A percentile compares a stretch with the other conserved stretches of the same genome.
phyloP scores from a whole-genome alignment of 495 filamentous ascomycete species.

The Daldinia vernicosa region DNA sequence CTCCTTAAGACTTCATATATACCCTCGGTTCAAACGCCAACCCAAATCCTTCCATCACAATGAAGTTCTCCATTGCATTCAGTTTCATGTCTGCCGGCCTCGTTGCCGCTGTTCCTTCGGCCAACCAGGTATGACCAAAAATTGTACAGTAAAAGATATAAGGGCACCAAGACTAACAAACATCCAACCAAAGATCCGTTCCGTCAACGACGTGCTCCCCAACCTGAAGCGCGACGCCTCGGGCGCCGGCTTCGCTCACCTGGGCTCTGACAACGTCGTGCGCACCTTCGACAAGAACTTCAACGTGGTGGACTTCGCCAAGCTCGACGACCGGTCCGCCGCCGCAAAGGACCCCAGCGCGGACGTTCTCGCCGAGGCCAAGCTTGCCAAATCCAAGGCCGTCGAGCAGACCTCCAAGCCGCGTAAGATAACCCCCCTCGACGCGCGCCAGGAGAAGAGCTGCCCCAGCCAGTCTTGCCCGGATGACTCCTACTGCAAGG shows the following conservation, averaged over 20 bases:
- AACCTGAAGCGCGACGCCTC: slow-evolving; percentile 24
- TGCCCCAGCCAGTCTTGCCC: slow-evolving; percentile 35
- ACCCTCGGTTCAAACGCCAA: background rate
- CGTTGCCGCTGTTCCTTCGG: slow-evolving; percentile 18
- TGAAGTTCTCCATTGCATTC: slow-evolving; percentile 25
- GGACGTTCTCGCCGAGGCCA: slow-evolving; percentile 22
- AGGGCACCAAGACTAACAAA: slow-evolving; percentile 8
- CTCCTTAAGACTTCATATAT: background rate
- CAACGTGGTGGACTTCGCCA: slow-evolving; percentile 33
- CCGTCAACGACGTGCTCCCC: slow-evolving; percentile 22
- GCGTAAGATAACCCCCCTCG: slow-evolving; percentile 12
- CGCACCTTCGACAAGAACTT: slow-evolving; percentile 32
- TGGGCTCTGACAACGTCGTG: slow-evolving; percentile 37
- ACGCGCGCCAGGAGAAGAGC: slow-evolving; percentile 19
- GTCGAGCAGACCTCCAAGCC: slow-evolving; percentile 16
- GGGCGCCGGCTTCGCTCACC: slow-evolving; percentile 33
- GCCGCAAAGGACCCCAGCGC: slow-evolving; percentile 11
- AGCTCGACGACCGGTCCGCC: slow-evolving; percentile 11
- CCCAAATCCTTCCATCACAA: slow-evolving; percentile 7
- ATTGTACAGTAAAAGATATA: too few relatives aligned
- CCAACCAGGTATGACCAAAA: slow-evolving; percentile 23
- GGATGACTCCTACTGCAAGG: slow-evolving; percentile 28
- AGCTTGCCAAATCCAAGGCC: slow-evolving; percentile 16
- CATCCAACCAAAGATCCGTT: slow-evolving; percentile 5
- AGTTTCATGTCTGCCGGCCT: slow-evolving; percentile 15